Base-by-base conservation (phyloP, 140 eudicot genomes). In the Ambrosia hybrid region DNA sequence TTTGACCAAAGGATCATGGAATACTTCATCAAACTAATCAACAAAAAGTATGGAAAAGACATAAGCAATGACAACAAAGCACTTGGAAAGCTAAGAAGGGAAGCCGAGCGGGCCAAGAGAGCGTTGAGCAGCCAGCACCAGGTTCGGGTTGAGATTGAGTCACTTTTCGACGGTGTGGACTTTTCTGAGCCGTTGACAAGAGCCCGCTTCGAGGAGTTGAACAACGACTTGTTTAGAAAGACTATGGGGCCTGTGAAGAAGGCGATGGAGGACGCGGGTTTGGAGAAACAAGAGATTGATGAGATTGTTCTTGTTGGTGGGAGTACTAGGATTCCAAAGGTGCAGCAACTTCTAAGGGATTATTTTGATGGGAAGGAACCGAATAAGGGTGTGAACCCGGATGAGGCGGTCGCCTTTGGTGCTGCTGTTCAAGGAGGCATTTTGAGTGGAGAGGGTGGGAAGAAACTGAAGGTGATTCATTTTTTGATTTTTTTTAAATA, bases 1-100 rank as follows among this genome's bases (percentile, higher is more conserved):
- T 90, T 90, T 75, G 96, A 90, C 82, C 96, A 90, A 71, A 87
- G 96, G 71, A 81, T 90, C 75, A 90, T 90, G 96, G 96, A 90
- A 38, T 83, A 90, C 80, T 90, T 90, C 77, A 87, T 90, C 30
- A 90, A 90, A 68, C 55, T 90, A 79, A 83, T 90, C 73, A 90
- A 90, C 84, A 90, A 90, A 86, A 90, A 87, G 89, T 86, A 90
- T 21, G 88, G 90, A 2, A 90, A 90, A 73, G 96, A 90, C 85
- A 90, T 90, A 67, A 87, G 96, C 83, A 90, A 90, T 87, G 96
- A 90, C 75, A 83, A 87, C 84, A 79, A 85, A 67, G 95, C 95
- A 49, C 85, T 87, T 34, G 96, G 95, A 45, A 90, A 87, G 80
- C 83, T 90, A 75, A 87, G 96, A 82, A 83, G 88, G 70, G 96